Base-by-base conservation (phyloP, 352 stramenopile species). In the Pythium dissimile region DNA sequence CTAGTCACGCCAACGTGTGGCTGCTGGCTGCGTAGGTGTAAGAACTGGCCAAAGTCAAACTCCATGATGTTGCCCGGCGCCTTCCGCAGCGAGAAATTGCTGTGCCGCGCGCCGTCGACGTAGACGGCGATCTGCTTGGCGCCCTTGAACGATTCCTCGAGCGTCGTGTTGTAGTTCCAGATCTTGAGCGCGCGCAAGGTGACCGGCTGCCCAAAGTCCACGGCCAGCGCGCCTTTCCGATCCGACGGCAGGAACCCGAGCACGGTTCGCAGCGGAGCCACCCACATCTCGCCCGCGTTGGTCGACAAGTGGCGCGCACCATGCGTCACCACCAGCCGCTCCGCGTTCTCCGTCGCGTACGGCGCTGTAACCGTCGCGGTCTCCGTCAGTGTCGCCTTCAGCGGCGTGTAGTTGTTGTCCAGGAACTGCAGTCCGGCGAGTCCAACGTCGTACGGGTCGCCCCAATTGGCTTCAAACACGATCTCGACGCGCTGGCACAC, bases 41-140 rank as follows among this genome's bases (percentile, higher is more conserved):
- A 55, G 39, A 89, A 86, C 62, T 96, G 86, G 1, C 81, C 80
- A 62, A 92, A 96, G 56, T 96, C 86, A 43, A 95, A 93, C 26
- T 84, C 72, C 54, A 72, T 88, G 45, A 76, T 62, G 66, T 88
- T 83, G 4, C 84, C 84, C 6, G 84, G 81, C 0, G 87, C 86
- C 38, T 96, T 95, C 9, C 88, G 75, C 10, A 95, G 63, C 16
- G 87, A 86, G 31, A 77, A 82, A 18, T 71, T 73, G 24, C 60
- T 69, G 53, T 77, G 67, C 1, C 69, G 68, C 1, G 56, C 54
- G 18, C 74, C 73, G 46, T 92, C 80, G 39, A 90, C 47, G 31
- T 69, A 67, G 23, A 91, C 56, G 1, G 59, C 62, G 44, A 89
- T 69, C 44, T 83, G 71, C 39, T 92, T 90, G 24, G 67, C 75